Percentiles rank a stretch among this genome's conserved stretches.
phyloP scores from a whole-genome alignment of 164 flowering plant species.

The Brasenia schreberi region DNA sequence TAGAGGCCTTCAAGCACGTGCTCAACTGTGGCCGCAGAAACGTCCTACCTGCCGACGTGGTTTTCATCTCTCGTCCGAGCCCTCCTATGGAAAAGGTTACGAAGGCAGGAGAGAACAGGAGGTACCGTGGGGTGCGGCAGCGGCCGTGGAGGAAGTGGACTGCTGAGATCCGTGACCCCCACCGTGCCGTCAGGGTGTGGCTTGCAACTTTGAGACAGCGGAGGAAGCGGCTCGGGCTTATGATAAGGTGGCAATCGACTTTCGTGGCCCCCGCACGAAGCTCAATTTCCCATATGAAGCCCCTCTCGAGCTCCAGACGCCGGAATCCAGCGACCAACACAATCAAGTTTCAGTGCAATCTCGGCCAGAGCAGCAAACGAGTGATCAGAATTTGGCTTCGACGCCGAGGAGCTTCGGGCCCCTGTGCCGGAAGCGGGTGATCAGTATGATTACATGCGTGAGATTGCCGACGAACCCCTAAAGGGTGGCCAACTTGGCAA shows the following conservation, averaged over 20 bases:
- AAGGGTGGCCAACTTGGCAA: not conserved
- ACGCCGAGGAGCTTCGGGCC: not conserved
- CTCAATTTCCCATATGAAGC: conserved; percentile 2
- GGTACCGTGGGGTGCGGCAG: conserved; percentile 6
- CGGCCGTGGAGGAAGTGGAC: conserved; percentile 8
- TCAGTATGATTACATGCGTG: not conserved
- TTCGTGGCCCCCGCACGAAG: conserved; percentile 5
- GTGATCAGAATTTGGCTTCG: not conserved
- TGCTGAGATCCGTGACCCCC: conserved; percentile 6
- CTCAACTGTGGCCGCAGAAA: not conserved
- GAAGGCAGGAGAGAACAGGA: not conserved
- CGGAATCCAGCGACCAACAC: not conserved
- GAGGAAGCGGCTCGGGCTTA: conserved; percentile 4
- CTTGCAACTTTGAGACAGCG: conserved; percentile 4
- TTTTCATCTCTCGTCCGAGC: not conserved
- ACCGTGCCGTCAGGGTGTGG: conserved; percentile 4
- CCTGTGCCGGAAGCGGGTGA: not conserved
- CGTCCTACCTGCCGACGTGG: not conserved
- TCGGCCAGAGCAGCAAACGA: not conserved
- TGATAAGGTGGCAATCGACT: conserved; percentile 4
- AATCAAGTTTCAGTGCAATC: not conserved
- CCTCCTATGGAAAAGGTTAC: not conserved
- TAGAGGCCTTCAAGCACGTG: not conserved
- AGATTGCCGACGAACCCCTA: not conserved
- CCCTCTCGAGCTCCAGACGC: not conserved